Conservation (phyloP, 306 rosid species). For the Begonia loranthoides region DNA sequence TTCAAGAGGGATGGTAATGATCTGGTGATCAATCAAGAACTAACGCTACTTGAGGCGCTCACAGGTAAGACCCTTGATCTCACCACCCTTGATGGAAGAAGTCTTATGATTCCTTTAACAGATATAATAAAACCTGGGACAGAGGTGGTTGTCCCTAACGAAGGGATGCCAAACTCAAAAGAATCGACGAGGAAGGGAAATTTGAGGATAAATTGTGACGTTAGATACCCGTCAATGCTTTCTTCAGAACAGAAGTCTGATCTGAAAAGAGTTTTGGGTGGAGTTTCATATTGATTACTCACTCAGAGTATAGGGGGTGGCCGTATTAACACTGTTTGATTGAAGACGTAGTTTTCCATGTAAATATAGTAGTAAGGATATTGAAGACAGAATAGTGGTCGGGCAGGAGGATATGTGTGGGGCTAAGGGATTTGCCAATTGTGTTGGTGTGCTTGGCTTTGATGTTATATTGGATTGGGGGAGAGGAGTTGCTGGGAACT, state of each 20-base stretch:
- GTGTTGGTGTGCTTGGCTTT: no score
- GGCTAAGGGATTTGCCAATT: no score
- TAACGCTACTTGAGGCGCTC: slow-evolving; percentile 79
- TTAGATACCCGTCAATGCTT: slow-evolving; percentile 73
- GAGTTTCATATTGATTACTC: slow-evolving; percentile 27
- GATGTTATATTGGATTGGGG: no score
- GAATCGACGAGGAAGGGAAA: slow-evolving; percentile 80
- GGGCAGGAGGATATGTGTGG: no score
- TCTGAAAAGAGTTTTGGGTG: slow-evolving; percentile 69
- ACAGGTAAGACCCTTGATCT: slow-evolving; percentile 67
- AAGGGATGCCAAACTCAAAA: slow-evolving; percentile 94
- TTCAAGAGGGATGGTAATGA: slow-evolving; percentile 81
- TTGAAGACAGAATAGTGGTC: not conserved
- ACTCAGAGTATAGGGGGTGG: slow-evolving; percentile 14
- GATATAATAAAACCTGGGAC: slow-evolving; percentile 63
- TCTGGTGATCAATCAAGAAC: slow-evolving; percentile 63
- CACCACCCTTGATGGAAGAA: slow-evolving; percentile 67
- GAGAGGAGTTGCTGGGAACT: no score
- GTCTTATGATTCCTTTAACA: slow-evolving; percentile 37
- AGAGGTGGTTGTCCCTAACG: slow-evolving; percentile 48
- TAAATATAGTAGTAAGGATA: slow-evolving; percentile 9
- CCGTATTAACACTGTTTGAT: slow-evolving; percentile 18
- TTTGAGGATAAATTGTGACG: slow-evolving; percentile 67
- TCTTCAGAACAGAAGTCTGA: slow-evolving; percentile 77
- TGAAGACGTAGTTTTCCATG: slow-evolving; percentile 3